Percentiles rank a stretch among this genome's conserved stretches.
phyloP scores from a whole-genome alignment of 345 rosid genomes.

The Mallotus nudiflorus region DNA sequence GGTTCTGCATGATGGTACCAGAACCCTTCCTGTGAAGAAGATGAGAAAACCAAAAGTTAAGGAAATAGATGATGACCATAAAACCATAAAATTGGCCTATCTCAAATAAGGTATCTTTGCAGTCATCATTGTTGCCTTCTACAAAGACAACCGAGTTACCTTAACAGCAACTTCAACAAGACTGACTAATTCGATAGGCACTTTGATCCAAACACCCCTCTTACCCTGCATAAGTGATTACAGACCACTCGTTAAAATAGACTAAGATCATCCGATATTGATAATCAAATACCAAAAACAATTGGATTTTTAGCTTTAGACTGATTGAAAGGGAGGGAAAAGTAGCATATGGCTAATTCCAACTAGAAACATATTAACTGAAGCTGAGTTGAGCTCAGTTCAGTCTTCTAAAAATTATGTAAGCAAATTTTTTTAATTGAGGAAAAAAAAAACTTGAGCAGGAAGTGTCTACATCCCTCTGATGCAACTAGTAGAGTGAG shows the following conservation, averaged over 20 bases:
- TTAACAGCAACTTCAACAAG: conserved; percentile 77
- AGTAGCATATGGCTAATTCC: no score
- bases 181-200: conserved; percentile 61
- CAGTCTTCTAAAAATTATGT: no score
- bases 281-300: neutral
- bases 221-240: conserved; percentile 53
- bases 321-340: no score
- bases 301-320: neutral
- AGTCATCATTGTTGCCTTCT: conserved; percentile 1
- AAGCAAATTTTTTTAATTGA: no score
- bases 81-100: neutral
- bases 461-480: no score
- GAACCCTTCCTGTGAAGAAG: conserved; percentile 72
- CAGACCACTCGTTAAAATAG: neutral
- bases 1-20: conserved; percentile 94
- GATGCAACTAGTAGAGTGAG: no score
- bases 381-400: no score
- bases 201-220: conserved; percentile 85
- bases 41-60: conserved; percentile 1
- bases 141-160: conserved; percentile 36
- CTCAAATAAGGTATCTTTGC: neutral
- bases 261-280: neutral
- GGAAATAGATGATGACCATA: neutral
- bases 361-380: no score
- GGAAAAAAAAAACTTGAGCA: no score